These are phyloP conservation scores for Lecanicillium sp. DNA, from an alignment of 2,329 filamentous ascomycete species.

Conservation along the genomic window DNA sequence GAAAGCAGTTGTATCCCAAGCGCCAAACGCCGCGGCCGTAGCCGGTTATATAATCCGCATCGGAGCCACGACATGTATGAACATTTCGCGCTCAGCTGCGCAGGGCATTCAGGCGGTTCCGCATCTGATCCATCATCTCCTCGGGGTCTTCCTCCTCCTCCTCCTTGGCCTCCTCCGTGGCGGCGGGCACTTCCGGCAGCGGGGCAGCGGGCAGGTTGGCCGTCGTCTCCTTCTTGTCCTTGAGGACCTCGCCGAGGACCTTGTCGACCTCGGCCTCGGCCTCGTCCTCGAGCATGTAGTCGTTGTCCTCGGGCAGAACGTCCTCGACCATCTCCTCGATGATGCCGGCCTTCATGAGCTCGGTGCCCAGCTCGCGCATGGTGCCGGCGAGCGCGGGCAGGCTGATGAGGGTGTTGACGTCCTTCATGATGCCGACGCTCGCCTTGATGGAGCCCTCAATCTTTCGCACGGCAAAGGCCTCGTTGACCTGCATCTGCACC, in stretches of 20 bases:
- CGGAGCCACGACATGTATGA: constrained; percentile 1
- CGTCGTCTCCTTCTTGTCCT: constrained; percentile 65
- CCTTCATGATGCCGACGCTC: constrained; percentile 91
- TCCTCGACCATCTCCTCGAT: constrained; percentile 98
- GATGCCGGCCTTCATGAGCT: constrained; percentile 90
- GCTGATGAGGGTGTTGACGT: constrained; percentile 80
- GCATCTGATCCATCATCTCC: constrained; percentile 89
- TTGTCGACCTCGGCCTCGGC: constrained; percentile 81
- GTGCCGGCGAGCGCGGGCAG: constrained; percentile 81
- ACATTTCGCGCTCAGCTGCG: constrained; percentile 60
- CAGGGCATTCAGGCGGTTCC: constrained; percentile 81
- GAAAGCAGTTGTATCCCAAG: constrained; percentile 9
- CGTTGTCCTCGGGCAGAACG: constrained; percentile 66
- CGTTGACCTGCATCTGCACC: constrained; percentile 95
- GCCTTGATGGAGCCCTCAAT: constrained; percentile 88
- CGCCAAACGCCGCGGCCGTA: constrained; percentile 10
- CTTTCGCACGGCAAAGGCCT: constrained; percentile 91
- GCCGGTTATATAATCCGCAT: too few species aligned
- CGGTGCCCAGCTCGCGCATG: constrained; percentile 80
- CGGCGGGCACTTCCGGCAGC: constrained; percentile 44
- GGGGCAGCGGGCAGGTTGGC: constrained; percentile 48
- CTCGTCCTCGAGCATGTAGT: constrained; percentile 70
- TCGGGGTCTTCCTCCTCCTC: constrained; percentile 84
- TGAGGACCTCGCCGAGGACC: constrained; percentile 84
- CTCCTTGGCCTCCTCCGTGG: constrained; percentile 62